These are phyloP conservation scores for Talaromyces amestolkiae DNA, from an alignment of 2,329 filamentous ascomycete genomes.

Conservation along the genomic window DNA sequence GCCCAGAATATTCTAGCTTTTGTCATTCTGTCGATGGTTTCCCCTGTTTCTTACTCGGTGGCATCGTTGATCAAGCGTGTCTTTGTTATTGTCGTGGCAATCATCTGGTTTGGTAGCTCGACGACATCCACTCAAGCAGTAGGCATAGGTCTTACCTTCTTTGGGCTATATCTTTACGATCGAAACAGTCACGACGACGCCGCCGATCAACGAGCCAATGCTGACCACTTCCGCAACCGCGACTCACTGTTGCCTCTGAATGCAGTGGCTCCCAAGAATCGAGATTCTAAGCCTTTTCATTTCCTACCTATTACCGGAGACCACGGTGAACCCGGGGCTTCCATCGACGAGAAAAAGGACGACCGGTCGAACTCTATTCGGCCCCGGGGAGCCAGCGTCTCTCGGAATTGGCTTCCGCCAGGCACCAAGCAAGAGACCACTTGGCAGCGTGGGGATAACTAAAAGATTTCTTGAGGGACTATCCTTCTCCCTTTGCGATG, in stretches of 20 bases:
- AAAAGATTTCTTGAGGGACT: background rate
- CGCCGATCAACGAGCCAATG: slow-evolving; percentile 72
- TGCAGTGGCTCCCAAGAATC: slow-evolving; percentile 35
- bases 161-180: slow-evolving; percentile 94
- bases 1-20: slow-evolving; percentile 95
- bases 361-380: slow-evolving; percentile 46
- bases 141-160: slow-evolving; percentile 83
- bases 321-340: slow-evolving; percentile 22
- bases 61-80: slow-evolving; percentile 95
- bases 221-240: slow-evolving; percentile 61
- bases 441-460: slow-evolving; percentile 59
- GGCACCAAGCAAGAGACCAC: slow-evolving; percentile 85
- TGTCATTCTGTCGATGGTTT: slow-evolving; percentile 84
- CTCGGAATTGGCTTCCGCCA: slow-evolving; percentile 64
- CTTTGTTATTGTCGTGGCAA: slow-evolving; percentile 91
- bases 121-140: slow-evolving; percentile 79
- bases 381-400: slow-evolving; percentile 40
- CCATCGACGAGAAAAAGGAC: slow-evolving; percentile 40
- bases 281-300: slow-evolving; percentile 38
- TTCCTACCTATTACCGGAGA: slow-evolving; percentile 32
- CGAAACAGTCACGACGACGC: slow-evolving; percentile 84
- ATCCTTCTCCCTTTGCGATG: slow-evolving; percentile 3
- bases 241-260: slow-evolving; percentile 67
- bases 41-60: slow-evolving; percentile 94
- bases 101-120: slow-evolving; percentile 91